Base-by-base conservation (phyloP, 805 yeast genomes). In the Metschnikowia hibisci region DNA sequence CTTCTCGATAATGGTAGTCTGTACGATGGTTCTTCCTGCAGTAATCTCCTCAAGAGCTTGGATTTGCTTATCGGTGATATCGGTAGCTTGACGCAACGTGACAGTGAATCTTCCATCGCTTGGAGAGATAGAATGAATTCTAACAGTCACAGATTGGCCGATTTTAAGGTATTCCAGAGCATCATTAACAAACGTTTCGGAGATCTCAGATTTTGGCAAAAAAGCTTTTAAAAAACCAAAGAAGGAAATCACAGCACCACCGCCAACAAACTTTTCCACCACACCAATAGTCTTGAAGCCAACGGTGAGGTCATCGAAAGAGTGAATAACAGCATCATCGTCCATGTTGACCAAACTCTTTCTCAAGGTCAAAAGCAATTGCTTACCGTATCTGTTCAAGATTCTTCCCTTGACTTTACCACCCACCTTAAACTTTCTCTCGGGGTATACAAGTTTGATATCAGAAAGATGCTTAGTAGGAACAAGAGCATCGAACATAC, bases 351-450 rank as follows among this genome's bases (percentile, higher is more conserved):
- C 89, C 32, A 93, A 67, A 1, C 96, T 80, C 64, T 90, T 95
- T 63, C 89, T 89, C 54, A 90, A 64, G 2, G 98, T 86, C 16
- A 87, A 69, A 30, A 69, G 64, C 34, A 89, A 67, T 37, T 73
- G 77, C 26, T 66, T 58, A 26, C 73, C 76, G 34, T 74, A 66
- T 16, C 77, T 73, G 41, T 65, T 72, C 51, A 87, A 63, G 10
- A 88, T 76, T 66, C 95, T 78, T 48, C 83, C 93, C 54, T 76
- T 84, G 25, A 87, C 87, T 52, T 82, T 84, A 33, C 84, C 70
- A 9, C 96, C 98, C 34, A 82, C 80, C 63, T 86, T 87, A 73
- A 83, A 91, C 57, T 88, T 87, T 70, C 93, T 78, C 65, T 93
- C 98, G 5, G 99, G 99, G 58, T 91, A 84, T 3, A 80, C 79